Percentiles rank a stretch among this genome's conserved stretches.
Evolutionary conservation across 352 stramenopile genomes (phyloP).

Genomic region (Phytophthora constricta): DNA sequence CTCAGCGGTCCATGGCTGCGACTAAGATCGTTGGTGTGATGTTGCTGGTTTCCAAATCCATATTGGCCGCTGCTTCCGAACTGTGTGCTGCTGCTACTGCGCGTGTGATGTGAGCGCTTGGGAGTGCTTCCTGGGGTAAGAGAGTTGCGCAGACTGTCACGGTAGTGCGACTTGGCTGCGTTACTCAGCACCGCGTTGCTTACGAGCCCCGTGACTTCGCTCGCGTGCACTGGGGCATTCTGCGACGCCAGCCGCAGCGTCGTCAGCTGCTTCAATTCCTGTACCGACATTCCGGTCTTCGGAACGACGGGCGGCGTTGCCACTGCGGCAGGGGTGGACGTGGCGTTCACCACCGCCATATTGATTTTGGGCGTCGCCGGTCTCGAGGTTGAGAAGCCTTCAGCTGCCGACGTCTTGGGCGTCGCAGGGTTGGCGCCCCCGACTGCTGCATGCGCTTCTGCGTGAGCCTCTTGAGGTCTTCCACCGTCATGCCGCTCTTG

Average conservation of each 20-base stretch:
- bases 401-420: slow-evolving; percentile 28
- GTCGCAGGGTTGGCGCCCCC: slow-evolving; percentile 44
- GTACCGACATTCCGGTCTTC: slow-evolving; percentile 87
- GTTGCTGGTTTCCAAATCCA: slow-evolving; percentile 30
- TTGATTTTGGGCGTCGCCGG: slow-evolving; percentile 72
- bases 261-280: slow-evolving; percentile 88
- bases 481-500: slow-evolving; percentile 90
- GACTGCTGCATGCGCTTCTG: slow-evolving; percentile 86
- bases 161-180: slow-evolving; percentile 80
- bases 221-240: slow-evolving; percentile 64
- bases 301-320: slow-evolving; percentile 53
- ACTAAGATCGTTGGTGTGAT: slow-evolving; percentile 32
- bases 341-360: slow-evolving; percentile 58
- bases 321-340: slow-evolving; percentile 28
- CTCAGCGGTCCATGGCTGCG: slow-evolving; percentile 37
- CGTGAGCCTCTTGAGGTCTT: slow-evolving; percentile 86
- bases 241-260: slow-evolving; percentile 79
- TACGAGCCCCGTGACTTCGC: slow-evolving; percentile 72
- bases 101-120: slow-evolving; percentile 47
- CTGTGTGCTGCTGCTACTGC: slow-evolving; percentile 42
- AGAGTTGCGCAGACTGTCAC: slow-evolving; percentile 64
- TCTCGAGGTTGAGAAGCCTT: slow-evolving; percentile 34
- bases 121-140: slow-evolving; percentile 61
- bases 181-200: slow-evolving; percentile 81
- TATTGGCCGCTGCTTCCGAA: slow-evolving; percentile 27